Base-by-base conservation (phyloP, 345 rosid species). In the Leavenworthia alabamica region DNA sequence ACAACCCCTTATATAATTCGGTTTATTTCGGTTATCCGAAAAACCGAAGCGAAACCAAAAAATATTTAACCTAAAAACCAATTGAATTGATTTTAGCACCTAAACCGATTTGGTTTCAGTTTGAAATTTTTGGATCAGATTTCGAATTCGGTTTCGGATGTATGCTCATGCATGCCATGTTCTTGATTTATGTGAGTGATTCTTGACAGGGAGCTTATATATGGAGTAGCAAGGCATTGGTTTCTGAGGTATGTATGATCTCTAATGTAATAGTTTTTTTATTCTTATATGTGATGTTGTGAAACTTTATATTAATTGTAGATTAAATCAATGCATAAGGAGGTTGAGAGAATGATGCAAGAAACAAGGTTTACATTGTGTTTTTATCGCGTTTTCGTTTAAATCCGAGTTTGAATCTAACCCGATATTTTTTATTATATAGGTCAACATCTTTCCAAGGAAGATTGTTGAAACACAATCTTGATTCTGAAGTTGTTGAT, bases 181-280 rank as follows among this genome's bases (percentile, higher is more conserved):
- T 59, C 4, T 45, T 64, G 39, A 70, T 6, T 55, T 70, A 23
- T 68, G 42, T 27, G 31, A 39, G 27, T 74, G 10, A 10, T 44
- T 70, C 48, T 71, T 59, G 60, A 12, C 66, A 92, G 98, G 98
- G 98, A 71, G 96, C 98, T 70, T 92, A 78, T 76, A 46, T 92
- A 19, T 92, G 98, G 98, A 92, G 96, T 73, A 75, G 77, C 77
- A 92, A 85, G 81, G 95, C 95, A 36, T 60, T 92, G 66, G 84
- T 86, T 62, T 78, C 98, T 59, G 96, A 92, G 89, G 98, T 92
- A 60, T 74, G 62, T 20, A 62, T 74, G 56, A 44, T 46, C 65
- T 28, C 0, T 15, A 41, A 13, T 12, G 6, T 16, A 8, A 45
- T n/a, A 33, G 15, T 11, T 0, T 5, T 14, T 20, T 41, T 5